Base-by-base conservation (phyloP, 805 yeast genomes). In the Kodamaea jinghongensis region DNA sequence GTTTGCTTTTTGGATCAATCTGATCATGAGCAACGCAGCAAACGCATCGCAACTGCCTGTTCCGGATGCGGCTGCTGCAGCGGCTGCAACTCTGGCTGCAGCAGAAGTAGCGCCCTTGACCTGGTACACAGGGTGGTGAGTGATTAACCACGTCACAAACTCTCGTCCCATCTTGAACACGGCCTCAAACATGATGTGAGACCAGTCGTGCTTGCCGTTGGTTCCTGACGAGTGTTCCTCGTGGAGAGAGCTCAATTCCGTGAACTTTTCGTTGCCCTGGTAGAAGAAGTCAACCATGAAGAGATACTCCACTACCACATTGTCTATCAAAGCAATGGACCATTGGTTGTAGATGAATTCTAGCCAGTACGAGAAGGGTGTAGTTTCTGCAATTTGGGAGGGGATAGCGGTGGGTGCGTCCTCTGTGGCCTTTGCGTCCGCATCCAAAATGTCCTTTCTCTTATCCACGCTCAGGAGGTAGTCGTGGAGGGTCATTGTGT, bases 301-400 rank as follows among this genome's bases (percentile, higher is more conserved):
- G 25, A 79, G 66, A 51, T 82, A 85, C 56, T 90, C 96, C 3
- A 80, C 88, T 2, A 82, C 70, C 12, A 81, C 78, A 58, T 88
- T 89, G 55, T 88, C 96, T 28, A 83, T 56, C 6, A 89, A 54
- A 1, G 95, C 90, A 25, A 80, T 59, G 47, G 81, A 80, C 65
- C 87, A 80, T 51, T 83, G 85, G 43, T 83, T 70, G 58, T 81
- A 87, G 0, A 85, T 81, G 39, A 75, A 75, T 51, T 89, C 97
- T 40, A 85, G 65, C 77, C 84, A 79, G 51, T 81, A 80, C 11
- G 73, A 66, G 45, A 75, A 69, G 3, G 81, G 79, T 39, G 81
- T 81, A 11, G 81, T 75, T 58, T 89, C 96, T 0, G 96, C 96
- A 26, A 87, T 85, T 54, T 85, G 90, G 0, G 90, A 86, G 4